Evolutionary conservation across 306 rosid genomes (phyloP), one percentile per base, ranked within the genome.

Genomic region (Glycine tomentella): DNA sequence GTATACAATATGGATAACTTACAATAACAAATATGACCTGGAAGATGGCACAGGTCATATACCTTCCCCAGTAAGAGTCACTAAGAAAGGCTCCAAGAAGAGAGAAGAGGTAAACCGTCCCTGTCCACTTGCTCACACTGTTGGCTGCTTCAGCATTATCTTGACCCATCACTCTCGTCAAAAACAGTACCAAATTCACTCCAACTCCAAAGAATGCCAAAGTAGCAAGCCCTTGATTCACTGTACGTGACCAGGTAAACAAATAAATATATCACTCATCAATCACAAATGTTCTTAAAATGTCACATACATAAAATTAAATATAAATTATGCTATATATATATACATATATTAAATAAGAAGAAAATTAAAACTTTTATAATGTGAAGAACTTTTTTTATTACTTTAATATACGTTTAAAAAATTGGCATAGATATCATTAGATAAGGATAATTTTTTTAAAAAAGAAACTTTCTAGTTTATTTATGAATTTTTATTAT

Each of bases 11-110:
- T 0, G 31, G 31, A 25, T 25, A 25, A 25, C 96, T 87, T 90
- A 91, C 94, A 44, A 87, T 3, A 75, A 93, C 87, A 77, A 91
- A 90, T 55, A 91, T 89, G 82, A 79, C 75, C 50, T 91, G 72
- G 33, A 38, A 89, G 72, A 91, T 87, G 81, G 75, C 83, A 15
- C 72, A 66, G 72, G 72, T 66, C 3, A 66, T 3, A 13, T 66
- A 66, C 68, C 97, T 91, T 3, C 97, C 97, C 92, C 87, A 91
- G 78, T 93, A 93, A 0, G 97, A 87, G 55, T 93, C 97, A 62
- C 97, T 91, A 0, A 93, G 97, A 84, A 93, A 90, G 12, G 97
- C 97, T 11, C 97, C 97, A 36, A 93, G 85, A 66, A 93, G 94
- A 62, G 97, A 93, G 85, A 89, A 93, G 6, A 93, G 68, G 87